Conservation (phyloP, 108 stramenopile genomes). For the Conticribra weissflogii region DNA sequence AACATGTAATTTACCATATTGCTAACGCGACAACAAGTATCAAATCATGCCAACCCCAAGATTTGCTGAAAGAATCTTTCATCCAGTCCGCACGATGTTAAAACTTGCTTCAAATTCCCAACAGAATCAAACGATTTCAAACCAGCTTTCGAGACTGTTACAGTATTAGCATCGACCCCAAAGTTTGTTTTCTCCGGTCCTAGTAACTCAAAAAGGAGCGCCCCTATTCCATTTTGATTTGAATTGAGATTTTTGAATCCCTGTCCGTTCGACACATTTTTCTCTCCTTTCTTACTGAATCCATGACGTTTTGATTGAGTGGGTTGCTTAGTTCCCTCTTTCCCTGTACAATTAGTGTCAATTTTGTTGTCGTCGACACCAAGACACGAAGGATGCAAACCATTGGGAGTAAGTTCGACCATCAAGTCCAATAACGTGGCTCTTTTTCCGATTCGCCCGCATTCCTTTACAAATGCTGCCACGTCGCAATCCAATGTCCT, state of each 20-base stretch:
- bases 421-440: conserved; percentile 10
- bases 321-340: neutral
- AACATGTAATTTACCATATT: too few species aligned
- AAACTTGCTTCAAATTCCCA: conserved; percentile 15
- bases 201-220: conserved; percentile 1
- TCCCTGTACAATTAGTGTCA: neutral
- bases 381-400: neutral
- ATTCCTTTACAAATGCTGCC: conserved; percentile 23
- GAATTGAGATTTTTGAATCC: neutral
- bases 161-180: neutral
- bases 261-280: neutral
- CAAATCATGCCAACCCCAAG: conserved; percentile 8
- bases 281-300: neutral
- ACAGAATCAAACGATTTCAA: conserved; percentile 8
- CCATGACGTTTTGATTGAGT: neutral
- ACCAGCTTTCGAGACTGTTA: conserved; percentile 2
- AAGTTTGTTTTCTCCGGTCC: conserved; percentile 6
- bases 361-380: neutral
- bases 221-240: neutral
- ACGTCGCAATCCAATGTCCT: conserved; percentile 1
- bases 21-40: too few species aligned
- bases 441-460: conserved; percentile 17
- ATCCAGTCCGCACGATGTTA: conserved; percentile 11
- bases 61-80: conserved; percentile 9
- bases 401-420: conserved; percentile 5